A percentile compares a stretch with the other conserved stretches of the same genome.
Conservation (phyloP, 768 basidiomycete genomes). For the Mycena rosella region DNA sequence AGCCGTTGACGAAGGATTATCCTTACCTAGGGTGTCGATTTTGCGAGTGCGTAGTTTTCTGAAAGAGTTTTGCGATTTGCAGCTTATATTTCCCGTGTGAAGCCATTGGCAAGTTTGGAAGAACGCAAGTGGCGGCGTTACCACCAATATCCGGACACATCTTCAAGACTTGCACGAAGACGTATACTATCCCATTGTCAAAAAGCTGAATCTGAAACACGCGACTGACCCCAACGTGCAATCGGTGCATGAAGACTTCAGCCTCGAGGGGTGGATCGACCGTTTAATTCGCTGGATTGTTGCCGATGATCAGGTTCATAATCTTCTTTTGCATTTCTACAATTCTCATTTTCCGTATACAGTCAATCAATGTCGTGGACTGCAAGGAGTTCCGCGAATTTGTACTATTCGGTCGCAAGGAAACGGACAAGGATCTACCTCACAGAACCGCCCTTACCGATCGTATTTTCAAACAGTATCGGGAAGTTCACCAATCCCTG, state of each 20-base stretch:
- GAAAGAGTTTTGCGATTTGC: no score
- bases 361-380: conserved; percentile 56
- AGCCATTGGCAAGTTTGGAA: conserved; percentile 34
- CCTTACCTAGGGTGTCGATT: no score
- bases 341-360: no score
- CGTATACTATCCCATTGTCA: conserved; percentile 27
- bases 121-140: conserved; percentile 37
- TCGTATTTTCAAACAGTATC: no score
- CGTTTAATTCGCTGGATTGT: conserved; percentile 41
- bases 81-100: background rate
- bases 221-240: background rate
- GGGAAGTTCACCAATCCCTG: no score
- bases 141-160: conserved; percentile 41
- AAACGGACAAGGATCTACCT: conserved; percentile 46
- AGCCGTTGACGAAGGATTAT: no score
- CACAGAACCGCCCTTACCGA: no score
- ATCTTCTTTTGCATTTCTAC: no score
- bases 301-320: conserved; percentile 53
- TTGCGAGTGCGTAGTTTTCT: no score
- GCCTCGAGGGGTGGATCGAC: conserved; percentile 39
- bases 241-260: background rate
- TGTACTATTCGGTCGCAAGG: conserved; percentile 41
- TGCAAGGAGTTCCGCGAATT: conserved; percentile 48
- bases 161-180: conserved; percentile 36
- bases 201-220: conserved; percentile 15